phyloP scores from a whole-genome alignment of 768 basidiomycete genomes.

The Nidularia pulvinata region DNA sequence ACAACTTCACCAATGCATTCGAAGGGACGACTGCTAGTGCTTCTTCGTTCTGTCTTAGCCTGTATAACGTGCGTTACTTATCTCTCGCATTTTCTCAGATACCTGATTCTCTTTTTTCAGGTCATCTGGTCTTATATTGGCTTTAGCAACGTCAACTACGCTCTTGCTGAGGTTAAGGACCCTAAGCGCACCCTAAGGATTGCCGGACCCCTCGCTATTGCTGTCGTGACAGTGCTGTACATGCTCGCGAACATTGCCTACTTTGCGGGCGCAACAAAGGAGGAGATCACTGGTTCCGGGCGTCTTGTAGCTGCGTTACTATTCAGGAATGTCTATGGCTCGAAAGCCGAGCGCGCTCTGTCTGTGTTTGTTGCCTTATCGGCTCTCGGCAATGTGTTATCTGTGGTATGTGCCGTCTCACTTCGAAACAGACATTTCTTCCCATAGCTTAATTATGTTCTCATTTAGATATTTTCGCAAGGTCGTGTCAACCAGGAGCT shows the following conservation, averaged over 20 bases:
- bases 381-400: slow-evolving; percentile 57
- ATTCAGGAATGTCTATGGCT: slow-evolving; percentile 67
- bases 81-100: neutral
- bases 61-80: slow-evolving; percentile 41
- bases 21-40: neutral
- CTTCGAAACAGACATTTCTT: slow-evolving; percentile 12
- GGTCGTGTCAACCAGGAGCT: slow-evolving; percentile 59
- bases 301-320: slow-evolving; percentile 65
- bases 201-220: slow-evolving; percentile 65
- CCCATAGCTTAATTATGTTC: slow-evolving; percentile 14
- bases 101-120: slow-evolving; percentile 16
- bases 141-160: slow-evolving; percentile 70
- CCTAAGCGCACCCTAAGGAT: slow-evolving; percentile 61
- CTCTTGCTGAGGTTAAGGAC: slow-evolving; percentile 60
- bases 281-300: slow-evolving; percentile 58
- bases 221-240: slow-evolving; percentile 53
- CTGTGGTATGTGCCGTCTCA: slow-evolving; percentile 20
- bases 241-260: slow-evolving; percentile 59
- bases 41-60: slow-evolving; percentile 31
- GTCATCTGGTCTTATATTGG: slow-evolving; percentile 55
- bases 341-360: slow-evolving; percentile 40
- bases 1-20: slow-evolving; percentile 38
- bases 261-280: slow-evolving; percentile 65
- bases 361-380: slow-evolving; percentile 48
- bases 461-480: slow-evolving; percentile 20